A percentile compares a stretch with the other conserved stretches of the same genome.
phyloP scores from a whole-genome alignment of 129 eudicot species.

The Tagetes erecta region DNA sequence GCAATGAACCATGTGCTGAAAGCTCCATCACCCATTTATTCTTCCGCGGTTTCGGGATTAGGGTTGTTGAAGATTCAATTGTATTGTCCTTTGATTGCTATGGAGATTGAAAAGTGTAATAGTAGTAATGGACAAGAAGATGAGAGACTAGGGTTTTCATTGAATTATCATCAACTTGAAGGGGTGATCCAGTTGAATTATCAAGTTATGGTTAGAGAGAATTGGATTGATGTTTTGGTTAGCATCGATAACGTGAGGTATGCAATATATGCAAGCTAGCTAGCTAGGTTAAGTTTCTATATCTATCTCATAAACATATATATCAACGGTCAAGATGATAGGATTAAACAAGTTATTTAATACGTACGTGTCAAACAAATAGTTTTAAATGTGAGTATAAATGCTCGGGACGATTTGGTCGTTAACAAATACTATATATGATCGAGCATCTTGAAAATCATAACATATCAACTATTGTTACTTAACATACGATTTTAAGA shows the following conservation, averaged over 20 bases:
- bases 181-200: slow-evolving; percentile 80
- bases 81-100: slow-evolving; percentile 83
- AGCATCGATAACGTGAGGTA: slow-evolving; percentile 90
- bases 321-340: too few species aligned
- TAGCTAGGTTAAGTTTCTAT: too few species aligned
- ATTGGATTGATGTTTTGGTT: slow-evolving; percentile 75
- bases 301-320: too few species aligned
- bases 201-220: slow-evolving; percentile 55
- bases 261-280: too few species aligned
- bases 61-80: slow-evolving; percentile 89
- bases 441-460: too few species aligned
- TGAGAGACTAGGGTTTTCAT: slow-evolving; percentile 57
- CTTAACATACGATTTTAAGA: too few species aligned
- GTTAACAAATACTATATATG: too few species aligned
- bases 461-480: too few species aligned
- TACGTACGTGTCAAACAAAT: too few species aligned
- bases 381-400: too few species aligned
- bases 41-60: slow-evolving; percentile 45
- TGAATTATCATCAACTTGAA: slow-evolving; percentile 77
- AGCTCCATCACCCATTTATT: slow-evolving; percentile 69
- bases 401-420: too few species aligned
- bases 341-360: too few species aligned
- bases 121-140: slow-evolving; percentile 46
- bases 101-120: slow-evolving; percentile 58
- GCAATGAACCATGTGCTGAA: slow-evolving; percentile 29